Evolutionary conservation across 2,329 filamentous ascomycete genomes (phyloP), one percentile per base, ranked within the genome.

Genomic region (Phaeoacremonium minimum): DNA sequence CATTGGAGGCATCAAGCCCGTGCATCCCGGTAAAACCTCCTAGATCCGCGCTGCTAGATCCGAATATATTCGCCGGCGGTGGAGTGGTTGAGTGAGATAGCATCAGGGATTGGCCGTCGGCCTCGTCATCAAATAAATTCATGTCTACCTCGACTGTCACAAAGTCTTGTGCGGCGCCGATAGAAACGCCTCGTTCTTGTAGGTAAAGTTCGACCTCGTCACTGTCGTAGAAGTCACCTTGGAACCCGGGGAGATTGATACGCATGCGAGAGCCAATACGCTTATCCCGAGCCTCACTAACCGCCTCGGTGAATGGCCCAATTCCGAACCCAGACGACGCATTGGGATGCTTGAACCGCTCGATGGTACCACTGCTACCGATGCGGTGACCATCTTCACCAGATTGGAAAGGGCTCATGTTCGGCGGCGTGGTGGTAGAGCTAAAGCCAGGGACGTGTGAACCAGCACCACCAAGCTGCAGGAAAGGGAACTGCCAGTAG

Each of bases 201-300:
- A 94, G 63, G 52, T 89, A 93, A 11, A 75, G 69, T 56, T 93
- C 84, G 0, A 89, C 80, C 54, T 93, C 87, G 41, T 86, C 74
- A 0, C 80, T 64, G 51, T 93, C 86, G 47, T 85, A 86, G 67
- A 87, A 93, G 34, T 86, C 77, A 5, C 85, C 85, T 41, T 84
- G 75, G 42, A 82, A 85, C 0, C 78, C 83, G 1, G 74, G 69
- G 7, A 81, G 56, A 28, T 68, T 70, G 44, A 75, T 70, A 15
- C 63, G 63, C 46, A 84, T 66, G 13, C 67, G 63, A 11, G 57
- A 51, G 26, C 69, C 63, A 7, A 80, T 46, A 15, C 60, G 48
- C 6, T 61, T 54, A 17, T 73, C 68, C 14, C 64, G 57, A 2
- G 64, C 55, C 2, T 60, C 47, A 18, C 61, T 61, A 3, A 68